These are phyloP conservation scores for Colletotrichum chlorophyti DNA, from an alignment of 2,329 filamentous ascomycete species.

Conservation along the genomic window DNA sequence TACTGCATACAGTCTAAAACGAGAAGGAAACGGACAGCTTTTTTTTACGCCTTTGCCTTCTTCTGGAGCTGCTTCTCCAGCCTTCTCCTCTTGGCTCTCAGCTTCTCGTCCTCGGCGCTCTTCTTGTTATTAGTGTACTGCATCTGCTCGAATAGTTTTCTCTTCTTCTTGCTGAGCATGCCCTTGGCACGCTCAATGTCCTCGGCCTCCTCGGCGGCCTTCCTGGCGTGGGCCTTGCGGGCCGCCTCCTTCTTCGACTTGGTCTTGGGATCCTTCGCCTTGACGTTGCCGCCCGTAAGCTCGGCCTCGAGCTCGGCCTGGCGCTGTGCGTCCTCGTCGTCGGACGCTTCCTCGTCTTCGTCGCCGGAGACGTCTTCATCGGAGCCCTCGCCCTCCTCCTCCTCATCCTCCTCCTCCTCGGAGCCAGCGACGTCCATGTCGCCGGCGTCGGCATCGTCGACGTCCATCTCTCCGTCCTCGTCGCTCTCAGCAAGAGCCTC, in stretches of 20 bases:
- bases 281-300: conserved; percentile 72
- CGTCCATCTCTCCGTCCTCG: conserved; percentile 52
- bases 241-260: conserved; percentile 74
- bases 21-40: neutral
- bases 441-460: conserved; percentile 51
- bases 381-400: conserved; percentile 49
- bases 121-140: conserved; percentile 93
- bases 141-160: conserved; percentile 98
- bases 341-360: conserved; percentile 46
- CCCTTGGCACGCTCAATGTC: conserved; percentile 93
- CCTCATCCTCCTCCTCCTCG: conserved; percentile 56
- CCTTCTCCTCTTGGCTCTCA: conserved; percentile 89
- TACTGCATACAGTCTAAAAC: conserved; percentile 21
- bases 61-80: conserved; percentile 72
- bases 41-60: conserved; percentile 31
- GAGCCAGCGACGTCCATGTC: conserved; percentile 58
- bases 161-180: conserved; percentile 98
- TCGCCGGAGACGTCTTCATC: conserved; percentile 57
- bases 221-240: conserved; percentile 72
- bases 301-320: conserved; percentile 95
- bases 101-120: conserved; percentile 84
- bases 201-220: conserved; percentile 79
- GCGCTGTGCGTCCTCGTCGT: conserved; percentile 74
- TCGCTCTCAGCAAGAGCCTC: conserved; percentile 78
- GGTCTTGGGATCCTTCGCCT: conserved; percentile 56